phyloP scores from a whole-genome alignment of 768 basidiomycete genomes.

The Boletus pseudopeckii region DNA sequence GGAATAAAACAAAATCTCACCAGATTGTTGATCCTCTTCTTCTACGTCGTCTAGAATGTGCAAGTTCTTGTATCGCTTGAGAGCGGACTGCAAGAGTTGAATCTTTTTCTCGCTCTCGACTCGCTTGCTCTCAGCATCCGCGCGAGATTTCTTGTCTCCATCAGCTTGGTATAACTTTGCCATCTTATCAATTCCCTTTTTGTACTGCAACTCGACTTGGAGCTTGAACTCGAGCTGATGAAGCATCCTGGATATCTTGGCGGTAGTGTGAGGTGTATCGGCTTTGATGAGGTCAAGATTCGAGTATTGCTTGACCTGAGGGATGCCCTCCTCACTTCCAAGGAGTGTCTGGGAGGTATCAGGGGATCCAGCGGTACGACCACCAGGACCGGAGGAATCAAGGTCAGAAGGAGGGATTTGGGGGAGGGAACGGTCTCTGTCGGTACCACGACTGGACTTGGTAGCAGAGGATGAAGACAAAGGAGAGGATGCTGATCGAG shows the following conservation, averaged over 20 bases:
- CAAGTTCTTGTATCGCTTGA: constrained; percentile 94
- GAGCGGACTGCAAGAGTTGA: constrained; percentile 83
- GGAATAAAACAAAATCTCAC: constrained; percentile 33
- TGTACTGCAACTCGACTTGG: constrained; percentile 97
- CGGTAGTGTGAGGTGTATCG: constrained; percentile 92
- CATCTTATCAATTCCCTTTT: constrained; percentile 99
- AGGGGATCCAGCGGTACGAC: constrained; percentile 36
- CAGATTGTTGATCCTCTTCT: constrained; percentile 74
- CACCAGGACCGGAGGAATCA: constrained; percentile 34
- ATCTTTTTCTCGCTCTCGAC: constrained; percentile 97
- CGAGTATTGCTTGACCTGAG: constrained; percentile 65
- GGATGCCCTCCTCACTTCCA: constrained; percentile 38
- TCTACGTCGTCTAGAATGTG: constrained; percentile 89
- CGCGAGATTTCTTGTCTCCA: constrained; percentile 93
- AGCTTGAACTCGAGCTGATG: constrained; percentile 99
- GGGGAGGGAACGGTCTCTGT: constrained; percentile 34
- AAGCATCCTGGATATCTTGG: constrained; percentile 96
- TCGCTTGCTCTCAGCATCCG: constrained; percentile 90
- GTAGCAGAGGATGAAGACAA: constrained; percentile 16
- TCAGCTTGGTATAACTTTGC: constrained; percentile 93
- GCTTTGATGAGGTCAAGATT: constrained; percentile 95
- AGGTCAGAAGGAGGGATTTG: constrained; percentile 54
- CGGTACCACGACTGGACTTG: constrained; percentile 16
- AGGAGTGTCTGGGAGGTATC: constrained; percentile 40
- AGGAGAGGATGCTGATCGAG: constrained; percentile 48